Percentiles rank a stretch among this genome's conserved stretches.
Evolutionary conservation across 805 yeast species (phyloP).

Genomic region (Candida ulmi): DNA sequence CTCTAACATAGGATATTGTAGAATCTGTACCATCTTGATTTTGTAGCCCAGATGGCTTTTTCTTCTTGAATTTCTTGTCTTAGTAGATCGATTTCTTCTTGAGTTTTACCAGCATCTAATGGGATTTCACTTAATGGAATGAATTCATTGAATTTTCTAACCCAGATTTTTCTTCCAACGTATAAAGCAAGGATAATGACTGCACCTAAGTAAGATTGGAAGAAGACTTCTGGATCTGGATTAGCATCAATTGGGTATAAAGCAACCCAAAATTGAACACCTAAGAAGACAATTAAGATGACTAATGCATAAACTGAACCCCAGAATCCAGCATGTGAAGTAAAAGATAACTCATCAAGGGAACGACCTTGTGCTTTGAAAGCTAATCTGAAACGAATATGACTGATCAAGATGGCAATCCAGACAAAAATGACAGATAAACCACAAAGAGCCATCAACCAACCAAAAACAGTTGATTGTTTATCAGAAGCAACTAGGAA

Average conservation of each 20-base stretch:
- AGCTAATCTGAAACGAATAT: constrained; percentile 41
- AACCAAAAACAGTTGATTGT: constrained; percentile 36
- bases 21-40: constrained; percentile 42
- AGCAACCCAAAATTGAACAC: constrained; percentile 45
- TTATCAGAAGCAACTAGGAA: constrained; percentile 39
- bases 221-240: constrained; percentile 30
- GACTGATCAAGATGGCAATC: constrained; percentile 40
- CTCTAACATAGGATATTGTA: constrained; percentile 57
- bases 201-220: constrained; percentile 36
- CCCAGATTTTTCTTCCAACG: constrained; percentile 37
- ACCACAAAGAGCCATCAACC: constrained; percentile 47
- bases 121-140: constrained; percentile 46
- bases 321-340: constrained; percentile 35
- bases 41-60: constrained; percentile 39
- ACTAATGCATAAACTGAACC: constrained; percentile 37
- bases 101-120: constrained; percentile 59
- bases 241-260: constrained; percentile 36
- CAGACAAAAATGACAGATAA: constrained; percentile 44
- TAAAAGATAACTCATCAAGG: constrained; percentile 35
- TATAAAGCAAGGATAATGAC: constrained; percentile 34
- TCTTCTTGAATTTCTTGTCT: constrained; percentile 56
- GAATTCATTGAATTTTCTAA: constrained; percentile 34
- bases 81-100: constrained; percentile 49
- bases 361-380: constrained; percentile 36
- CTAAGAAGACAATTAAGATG: constrained; percentile 31